These are phyloP conservation scores for Tylopilus vinaceipallidus DNA, from an alignment of 768 basidiomycete genomes.

Conservation along the genomic window DNA sequence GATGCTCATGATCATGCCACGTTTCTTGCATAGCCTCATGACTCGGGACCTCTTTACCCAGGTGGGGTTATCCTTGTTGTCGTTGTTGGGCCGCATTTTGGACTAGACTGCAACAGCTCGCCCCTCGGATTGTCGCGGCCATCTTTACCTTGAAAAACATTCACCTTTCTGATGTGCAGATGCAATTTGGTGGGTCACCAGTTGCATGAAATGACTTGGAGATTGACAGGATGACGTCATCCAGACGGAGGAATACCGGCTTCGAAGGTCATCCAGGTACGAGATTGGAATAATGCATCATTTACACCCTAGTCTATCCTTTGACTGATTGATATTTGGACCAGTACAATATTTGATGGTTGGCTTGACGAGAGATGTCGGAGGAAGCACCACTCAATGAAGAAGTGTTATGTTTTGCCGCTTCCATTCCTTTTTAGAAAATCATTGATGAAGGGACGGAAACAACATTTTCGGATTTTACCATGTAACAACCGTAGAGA, in stretches of 20 bases:
- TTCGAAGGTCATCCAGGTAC: slow-evolving; percentile 22
- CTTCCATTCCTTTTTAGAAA: not conserved
- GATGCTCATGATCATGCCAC: not conserved
- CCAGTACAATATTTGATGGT: slow-evolving; percentile 19
- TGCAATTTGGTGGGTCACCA: slow-evolving; percentile 11
- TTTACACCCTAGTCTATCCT: not conserved
- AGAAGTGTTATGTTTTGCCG: not conserved
- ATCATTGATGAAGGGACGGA: no score
- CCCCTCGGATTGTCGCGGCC: slow-evolving; percentile 41
- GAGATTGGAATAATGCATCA: not conserved
- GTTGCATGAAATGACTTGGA: not conserved
- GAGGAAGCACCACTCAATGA: not conserved
- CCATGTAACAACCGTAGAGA: not conserved
- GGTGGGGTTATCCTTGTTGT: slow-evolving; percentile 8
- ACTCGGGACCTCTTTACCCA: slow-evolving; percentile 25
- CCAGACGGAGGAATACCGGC: slow-evolving; percentile 13
- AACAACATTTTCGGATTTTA: not conserved
- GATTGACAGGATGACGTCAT: not conserved
- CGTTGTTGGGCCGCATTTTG: slow-evolving; percentile 16
- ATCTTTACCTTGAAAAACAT: slow-evolving; percentile 47
- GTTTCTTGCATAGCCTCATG: slow-evolving; percentile 30
- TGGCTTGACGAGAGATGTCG: slow-evolving; percentile 11
- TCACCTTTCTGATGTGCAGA: not conserved
- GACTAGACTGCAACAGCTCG: slow-evolving; percentile 32
- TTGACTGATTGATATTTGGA: not conserved